Evolutionary conservation across 495 filamentous ascomycete species (phyloP), one percentile per base, ranked within the genome.

Genomic region (Xylaria acuta): DNA sequence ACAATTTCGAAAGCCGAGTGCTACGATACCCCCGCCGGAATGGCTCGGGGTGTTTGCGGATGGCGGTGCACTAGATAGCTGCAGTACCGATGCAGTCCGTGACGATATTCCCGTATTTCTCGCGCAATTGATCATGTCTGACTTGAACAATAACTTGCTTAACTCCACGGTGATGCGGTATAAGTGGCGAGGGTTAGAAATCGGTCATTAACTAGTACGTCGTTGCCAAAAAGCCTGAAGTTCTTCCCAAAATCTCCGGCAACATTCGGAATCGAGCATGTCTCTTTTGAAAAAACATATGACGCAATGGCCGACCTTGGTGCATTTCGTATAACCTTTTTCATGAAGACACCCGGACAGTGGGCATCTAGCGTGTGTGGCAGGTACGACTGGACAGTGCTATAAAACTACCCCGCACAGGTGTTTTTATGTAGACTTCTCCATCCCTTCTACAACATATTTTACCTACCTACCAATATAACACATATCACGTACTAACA

Each of bases 41-140:
- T 30, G 67, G 59, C 58, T 74, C 72, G 18, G 60, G 51, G 38
- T 60, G 70, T 6, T 73, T 60, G 53, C 59, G 66, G 63, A 64
- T 65, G 9, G 63, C 49, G 20, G 67, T 51, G 72, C 53, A 54
- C 53, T 51, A 9, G 60, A 60, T 27, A 9, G 67, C 54, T 22
- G n/a, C n/a, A n/a, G 67, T 69, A 40, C 67, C 62, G 32, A 70
- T 71, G 18, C 53, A 53, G 60, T 74, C 67, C 22, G 68, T 65
- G 38, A 74, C n/a, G 11, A 43, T 71, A 27, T 34, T 71, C 60
- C 51, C 51, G n/a, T 59, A 40, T 3, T 51, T 64, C 41, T 58
- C 67, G 22, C 36, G 40, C 3, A 74, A 12, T 27, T 58, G 51
- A 8, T 67, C 49, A 59, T 74, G 53, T 14, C 49, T 59, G 3